These are phyloP conservation scores for Arabidopsis arenosa DNA, from an alignment of 345 rosid genomes.

Conservation along the genomic window DNA sequence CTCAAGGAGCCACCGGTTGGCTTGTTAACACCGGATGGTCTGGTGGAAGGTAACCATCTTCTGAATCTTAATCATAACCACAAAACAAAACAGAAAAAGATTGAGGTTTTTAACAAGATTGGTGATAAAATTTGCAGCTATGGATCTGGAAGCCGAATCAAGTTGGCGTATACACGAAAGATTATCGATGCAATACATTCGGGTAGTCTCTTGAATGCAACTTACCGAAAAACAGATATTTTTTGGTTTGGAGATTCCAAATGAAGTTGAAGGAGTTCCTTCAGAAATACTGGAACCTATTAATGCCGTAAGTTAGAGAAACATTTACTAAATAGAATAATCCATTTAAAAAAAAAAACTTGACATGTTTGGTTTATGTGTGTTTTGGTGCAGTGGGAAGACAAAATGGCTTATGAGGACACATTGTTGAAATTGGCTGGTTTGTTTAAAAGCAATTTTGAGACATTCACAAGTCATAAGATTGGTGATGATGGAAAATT, in stretches of 20 bases:
- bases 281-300: constrained; percentile 81
- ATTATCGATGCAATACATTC: constrained; percentile 93
- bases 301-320: constrained; percentile 66
- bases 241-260: constrained; percentile 90
- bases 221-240: constrained; percentile 67
- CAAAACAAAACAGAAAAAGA: neutral
- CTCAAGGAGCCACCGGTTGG: constrained; percentile 98
- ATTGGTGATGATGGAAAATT: constrained; percentile 78
- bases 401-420: constrained; percentile 71
- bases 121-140: constrained; percentile 54
- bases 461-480: constrained; percentile 73
- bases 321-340: neutral
- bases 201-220: constrained; percentile 73
- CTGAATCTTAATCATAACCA: neutral
- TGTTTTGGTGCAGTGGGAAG: constrained; percentile 64
- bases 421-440: constrained; percentile 84
- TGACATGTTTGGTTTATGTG: constrained; percentile 10
- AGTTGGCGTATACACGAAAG: constrained; percentile 83
- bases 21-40: constrained; percentile 99
- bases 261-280: constrained; percentile 81
- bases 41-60: constrained; percentile 76
- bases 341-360: too few relatives aligned
- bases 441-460: constrained; percentile 81
- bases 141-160: constrained; percentile 80
- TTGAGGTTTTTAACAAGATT: neutral